phyloP scores from a whole-genome alignment of 2,329 filamentous ascomycete species.

The Dactylellina haptotyla region DNA sequence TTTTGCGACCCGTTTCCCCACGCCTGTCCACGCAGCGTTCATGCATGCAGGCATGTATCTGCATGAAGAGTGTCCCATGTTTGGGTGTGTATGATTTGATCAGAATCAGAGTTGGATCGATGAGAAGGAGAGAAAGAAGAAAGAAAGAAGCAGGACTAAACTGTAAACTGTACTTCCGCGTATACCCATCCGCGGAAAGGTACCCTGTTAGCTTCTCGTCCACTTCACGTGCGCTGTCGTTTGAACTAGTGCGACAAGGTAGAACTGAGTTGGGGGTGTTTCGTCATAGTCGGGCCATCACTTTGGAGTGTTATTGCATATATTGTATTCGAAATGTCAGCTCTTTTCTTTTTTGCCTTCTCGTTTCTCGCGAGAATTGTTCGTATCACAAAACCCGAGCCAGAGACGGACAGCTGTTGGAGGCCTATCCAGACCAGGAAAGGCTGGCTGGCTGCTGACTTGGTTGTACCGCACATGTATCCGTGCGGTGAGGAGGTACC shows the following conservation, averaged over 20 bases:
- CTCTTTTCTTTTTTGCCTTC: background rate
- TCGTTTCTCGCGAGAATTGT: too few species aligned
- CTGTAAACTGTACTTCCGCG: constrained; percentile 10
- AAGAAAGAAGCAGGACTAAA: background rate
- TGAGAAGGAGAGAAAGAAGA: background rate
- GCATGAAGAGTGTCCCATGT: constrained; percentile 40
- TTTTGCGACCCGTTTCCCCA: constrained; percentile 54
- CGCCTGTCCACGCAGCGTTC: constrained; percentile 53
- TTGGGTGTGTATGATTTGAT: constrained; percentile 43
- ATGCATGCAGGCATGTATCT: constrained; percentile 48
- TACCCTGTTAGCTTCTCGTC: constrained; percentile 18
- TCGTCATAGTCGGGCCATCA: constrained; percentile 23
- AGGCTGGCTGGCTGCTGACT: too few species aligned
- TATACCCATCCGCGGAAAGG: constrained; percentile 16
- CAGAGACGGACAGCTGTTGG: too few species aligned
- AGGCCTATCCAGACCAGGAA: too few species aligned
- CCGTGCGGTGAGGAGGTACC: constrained; percentile 7
- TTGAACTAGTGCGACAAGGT: constrained; percentile 25
- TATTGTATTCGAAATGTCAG: constrained; percentile 15
- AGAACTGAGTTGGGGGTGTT: constrained; percentile 4
- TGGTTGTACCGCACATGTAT: too few species aligned
- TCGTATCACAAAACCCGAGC: constrained; percentile 24
- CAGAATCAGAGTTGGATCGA: constrained; percentile 23
- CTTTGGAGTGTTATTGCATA: constrained; percentile 1
- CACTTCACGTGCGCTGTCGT: constrained; percentile 36